A percentile compares a stretch with the other conserved stretches of the same genome.
Conservation (phyloP, 192 early-diverging fungal genomes). For the Entomortierella lignicola region DNA sequence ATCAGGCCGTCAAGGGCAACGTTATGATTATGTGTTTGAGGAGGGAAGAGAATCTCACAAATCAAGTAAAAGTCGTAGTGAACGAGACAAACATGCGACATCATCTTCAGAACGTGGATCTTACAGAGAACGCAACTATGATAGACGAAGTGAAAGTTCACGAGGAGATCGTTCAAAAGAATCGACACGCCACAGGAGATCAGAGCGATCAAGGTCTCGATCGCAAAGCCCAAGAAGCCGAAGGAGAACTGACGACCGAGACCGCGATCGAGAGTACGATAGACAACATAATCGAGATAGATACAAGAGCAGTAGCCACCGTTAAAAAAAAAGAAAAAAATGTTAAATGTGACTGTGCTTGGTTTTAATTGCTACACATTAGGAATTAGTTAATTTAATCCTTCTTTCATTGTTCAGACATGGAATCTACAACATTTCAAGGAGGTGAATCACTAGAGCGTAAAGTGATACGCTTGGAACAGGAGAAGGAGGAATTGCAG, state of each 20-base stretch:
- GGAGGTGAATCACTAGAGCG: constrained; percentile 1
- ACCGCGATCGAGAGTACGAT: constrained; percentile 19
- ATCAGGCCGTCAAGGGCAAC: constrained; percentile 17
- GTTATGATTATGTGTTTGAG: constrained; percentile 64
- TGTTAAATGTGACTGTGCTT: not conserved
- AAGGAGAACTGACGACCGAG: constrained; percentile 9
- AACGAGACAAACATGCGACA: constrained; percentile 6
- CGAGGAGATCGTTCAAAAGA: constrained; percentile 6
- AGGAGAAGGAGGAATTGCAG: constrained; percentile 32
- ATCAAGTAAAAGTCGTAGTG: constrained; percentile 6
- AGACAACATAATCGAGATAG: constrained; percentile 1
- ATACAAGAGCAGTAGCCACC: not conserved
- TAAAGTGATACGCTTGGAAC: constrained; percentile 14
- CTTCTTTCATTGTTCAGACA: not conserved
- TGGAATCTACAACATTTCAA: not conserved
- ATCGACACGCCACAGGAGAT: not conserved
- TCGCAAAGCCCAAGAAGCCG: constrained; percentile 29
- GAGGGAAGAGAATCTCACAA: not conserved
- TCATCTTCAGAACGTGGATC: not conserved
- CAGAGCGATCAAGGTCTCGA: constrained; percentile 20
- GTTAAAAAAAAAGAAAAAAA: not conserved
- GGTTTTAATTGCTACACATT: too few relatives aligned
- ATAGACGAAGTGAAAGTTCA: constrained; percentile 10
- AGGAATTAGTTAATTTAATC: not conserved
- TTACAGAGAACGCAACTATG: constrained; percentile 23